Conservation (phyloP, 768 basidiomycete species). For the Amanita inopinata region DNA sequence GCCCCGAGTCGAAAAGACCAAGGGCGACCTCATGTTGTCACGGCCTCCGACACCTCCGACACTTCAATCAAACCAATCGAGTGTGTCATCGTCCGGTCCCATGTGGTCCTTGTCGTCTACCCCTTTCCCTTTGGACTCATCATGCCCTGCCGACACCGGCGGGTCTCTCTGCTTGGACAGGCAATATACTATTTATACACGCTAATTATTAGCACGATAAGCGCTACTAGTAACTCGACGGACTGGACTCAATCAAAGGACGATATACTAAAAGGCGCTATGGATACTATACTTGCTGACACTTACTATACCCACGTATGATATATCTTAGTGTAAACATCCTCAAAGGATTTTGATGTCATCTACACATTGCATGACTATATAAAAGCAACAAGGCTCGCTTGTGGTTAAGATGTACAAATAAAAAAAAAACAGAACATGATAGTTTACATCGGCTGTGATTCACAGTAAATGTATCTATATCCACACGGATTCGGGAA, state of each 20-base stretch:
- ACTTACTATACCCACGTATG: not conserved
- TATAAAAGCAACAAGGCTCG: not conserved
- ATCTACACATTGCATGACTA: not conserved
- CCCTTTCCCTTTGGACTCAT: conserved; percentile 13
- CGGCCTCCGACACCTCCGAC: conserved; percentile 11
- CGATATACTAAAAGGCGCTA: no score
- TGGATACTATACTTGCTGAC: no score
- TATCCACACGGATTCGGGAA: not conserved
- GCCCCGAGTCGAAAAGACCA: conserved; percentile 19
- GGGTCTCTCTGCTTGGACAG: conserved; percentile 10
- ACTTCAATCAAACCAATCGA: conserved; percentile 16
- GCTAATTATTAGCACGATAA: not conserved
- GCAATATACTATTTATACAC: conserved; percentile 1
- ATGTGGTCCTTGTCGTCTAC: conserved; percentile 20
- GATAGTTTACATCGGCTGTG: conserved; percentile 3
- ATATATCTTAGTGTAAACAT: no score
- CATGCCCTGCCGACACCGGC: conserved; percentile 17
- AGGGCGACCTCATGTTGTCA: conserved; percentile 7
- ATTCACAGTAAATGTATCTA: conserved; percentile 4
- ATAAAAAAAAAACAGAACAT: conserved; percentile 8
- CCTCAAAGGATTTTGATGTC: no score
- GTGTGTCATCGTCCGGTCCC: conserved; percentile 24
- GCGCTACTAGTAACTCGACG: no score
- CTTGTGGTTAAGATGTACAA: no score
- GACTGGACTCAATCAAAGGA: no score